Base-by-base conservation (phyloP, 2,329 filamentous ascomycete genomes). In the Didymella pomorum region DNA sequence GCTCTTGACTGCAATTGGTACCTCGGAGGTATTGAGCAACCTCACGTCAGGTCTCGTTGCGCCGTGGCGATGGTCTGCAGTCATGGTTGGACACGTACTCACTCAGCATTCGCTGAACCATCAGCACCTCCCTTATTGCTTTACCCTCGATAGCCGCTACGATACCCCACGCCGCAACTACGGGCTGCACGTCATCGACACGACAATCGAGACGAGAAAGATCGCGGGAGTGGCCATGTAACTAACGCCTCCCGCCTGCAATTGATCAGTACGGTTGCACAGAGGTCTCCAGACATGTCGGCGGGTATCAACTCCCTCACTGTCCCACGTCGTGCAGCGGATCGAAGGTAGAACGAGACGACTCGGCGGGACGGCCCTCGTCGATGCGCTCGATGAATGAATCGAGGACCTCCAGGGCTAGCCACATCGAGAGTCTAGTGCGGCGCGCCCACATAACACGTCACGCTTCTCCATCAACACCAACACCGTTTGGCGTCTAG, bases 131-230 rank as follows among this genome's bases (percentile, higher is more conserved):
- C n/a, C 44, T 49, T 53, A 57, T 61, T 58, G 62, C 48, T 53
- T 48, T 53, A 68, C 49, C 59, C 71, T 69, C 65, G 71, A 71
- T 73, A 72, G 67, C 71, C 71, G 72, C 72, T 63, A 63, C 55
- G 64, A 67, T 62, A 62, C 45, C 33, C 62, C 62, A 62, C 56
- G 54, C 52, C 29, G 48, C 50, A 62, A 53, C 63, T 52, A 63
- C 60, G 61, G 58, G 62, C 69, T 67, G 67, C 70, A 71, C 68
- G 69, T 71, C 70, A 70, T 62, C 54, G 58, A 54, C 52, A 33
- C 62, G 60, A 59, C 45, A 47, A 46, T 47, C 33, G 42, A 46
- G 21, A 51, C 49, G 33, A 54, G 35, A 41, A n/a, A 60, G 51
- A 37, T 49, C 33, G 41, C 46, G 12, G 18, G 35, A 49, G 57